Percentiles rank a stretch among this genome's conserved stretches.
phyloP scores from a whole-genome alignment of 2,329 filamentous ascomycete species.

The Trichoderma gracile region DNA sequence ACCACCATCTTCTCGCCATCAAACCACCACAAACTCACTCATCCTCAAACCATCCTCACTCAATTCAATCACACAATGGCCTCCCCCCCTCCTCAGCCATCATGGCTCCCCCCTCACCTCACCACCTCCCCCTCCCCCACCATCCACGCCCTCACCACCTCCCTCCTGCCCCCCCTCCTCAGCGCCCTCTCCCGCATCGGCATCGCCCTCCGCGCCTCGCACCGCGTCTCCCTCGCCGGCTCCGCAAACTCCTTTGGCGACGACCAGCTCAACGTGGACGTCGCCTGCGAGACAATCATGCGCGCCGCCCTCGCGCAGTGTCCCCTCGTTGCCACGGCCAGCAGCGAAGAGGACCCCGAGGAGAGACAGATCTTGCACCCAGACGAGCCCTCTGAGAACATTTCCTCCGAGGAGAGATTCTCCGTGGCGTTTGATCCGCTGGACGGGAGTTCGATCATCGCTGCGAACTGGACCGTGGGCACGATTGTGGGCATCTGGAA shows the following conservation, averaged over 20 bases:
- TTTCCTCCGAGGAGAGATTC: slow-evolving; percentile 40
- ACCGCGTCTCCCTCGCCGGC: slow-evolving; percentile 50
- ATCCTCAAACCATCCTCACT: not conserved
- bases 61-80: no score
- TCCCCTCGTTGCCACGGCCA: slow-evolving; percentile 50
- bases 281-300: slow-evolving; percentile 51
- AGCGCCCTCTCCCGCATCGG: slow-evolving; percentile 48
- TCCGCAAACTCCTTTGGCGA: slow-evolving; percentile 60
- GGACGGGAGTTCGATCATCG: slow-evolving; percentile 63
- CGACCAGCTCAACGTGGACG: slow-evolving; percentile 60
- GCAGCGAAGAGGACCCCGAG: slow-evolving; percentile 62
- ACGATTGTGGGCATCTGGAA: slow-evolving; percentile 63
- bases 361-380: slow-evolving; percentile 42
- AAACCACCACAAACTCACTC: not conserved
- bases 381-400: slow-evolving; percentile 21
- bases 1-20: not conserved
- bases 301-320: slow-evolving; percentile 48
- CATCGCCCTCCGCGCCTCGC: slow-evolving; percentile 45
- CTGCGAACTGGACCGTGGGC: slow-evolving; percentile 59
- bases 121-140: slow-evolving; percentile 22
- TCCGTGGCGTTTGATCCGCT: slow-evolving; percentile 64
- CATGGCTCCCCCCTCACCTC: slow-evolving; percentile 8
- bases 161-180: slow-evolving; percentile 53
- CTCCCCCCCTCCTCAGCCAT: not conserved
- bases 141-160: slow-evolving; percentile 41